Conservation (phyloP, 2,329 filamentous ascomycete species). For the Hypoxylon sp. region DNA sequence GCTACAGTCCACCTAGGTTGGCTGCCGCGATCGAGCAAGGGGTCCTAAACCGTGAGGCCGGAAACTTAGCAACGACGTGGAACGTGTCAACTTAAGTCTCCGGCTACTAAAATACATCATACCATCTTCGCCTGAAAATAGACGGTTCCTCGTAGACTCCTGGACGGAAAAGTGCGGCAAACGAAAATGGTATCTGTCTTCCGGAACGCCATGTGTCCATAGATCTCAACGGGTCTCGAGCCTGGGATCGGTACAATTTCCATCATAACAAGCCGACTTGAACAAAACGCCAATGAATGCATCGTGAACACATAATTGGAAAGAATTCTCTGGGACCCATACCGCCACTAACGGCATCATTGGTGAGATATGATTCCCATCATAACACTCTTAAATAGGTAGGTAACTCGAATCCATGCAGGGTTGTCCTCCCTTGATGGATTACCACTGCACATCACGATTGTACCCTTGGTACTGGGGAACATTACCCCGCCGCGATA, state of each 20-base stretch:
- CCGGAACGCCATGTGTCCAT: constrained; percentile 34
- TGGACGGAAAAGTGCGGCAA: constrained; percentile 14
- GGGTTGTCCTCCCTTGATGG: background rate
- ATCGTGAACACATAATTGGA: constrained; percentile 6
- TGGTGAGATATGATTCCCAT: background rate
- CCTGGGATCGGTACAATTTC: constrained; percentile 25
- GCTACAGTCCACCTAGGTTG: constrained; percentile 41
- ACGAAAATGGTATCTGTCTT: constrained; percentile 44
- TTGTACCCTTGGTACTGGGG: constrained; percentile 5
- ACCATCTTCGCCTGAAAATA: constrained; percentile 13
- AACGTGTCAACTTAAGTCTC: constrained; percentile 26
- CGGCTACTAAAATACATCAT: constrained; percentile 46
- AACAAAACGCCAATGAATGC: constrained; percentile 23
- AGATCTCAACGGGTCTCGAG: constrained; percentile 13
- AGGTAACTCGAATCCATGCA: background rate
- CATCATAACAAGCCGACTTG: constrained; percentile 15
- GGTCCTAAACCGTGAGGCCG: constrained; percentile 18
- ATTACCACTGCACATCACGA: background rate
- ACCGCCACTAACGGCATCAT: constrained; percentile 1
- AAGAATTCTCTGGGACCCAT: constrained; percentile 5
- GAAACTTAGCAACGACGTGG: constrained; percentile 27
- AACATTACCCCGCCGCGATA: constrained; percentile 59
- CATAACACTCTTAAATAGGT: background rate
- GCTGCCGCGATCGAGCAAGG: constrained; percentile 44
- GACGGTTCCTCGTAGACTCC: constrained; percentile 7